Evolutionary conservation across 257 asterid genomes (phyloP).

Genomic region (Jasminum sambac): DNA sequence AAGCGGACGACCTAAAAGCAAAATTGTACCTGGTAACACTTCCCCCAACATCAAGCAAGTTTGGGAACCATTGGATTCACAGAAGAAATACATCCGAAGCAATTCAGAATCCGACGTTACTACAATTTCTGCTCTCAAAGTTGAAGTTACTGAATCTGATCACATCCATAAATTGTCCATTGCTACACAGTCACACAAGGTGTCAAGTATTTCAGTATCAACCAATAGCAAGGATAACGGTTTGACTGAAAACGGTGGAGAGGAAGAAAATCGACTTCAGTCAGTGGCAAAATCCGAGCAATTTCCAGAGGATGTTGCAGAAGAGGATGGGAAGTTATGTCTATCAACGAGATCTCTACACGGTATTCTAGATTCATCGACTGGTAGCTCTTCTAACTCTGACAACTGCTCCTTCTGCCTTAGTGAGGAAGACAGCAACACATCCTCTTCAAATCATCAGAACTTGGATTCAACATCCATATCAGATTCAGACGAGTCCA

Average conservation of each 20-base stretch:
- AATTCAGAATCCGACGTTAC: conserved; percentile 71
- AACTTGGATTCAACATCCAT: conserved; percentile 68
- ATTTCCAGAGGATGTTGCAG: conserved; percentile 41
- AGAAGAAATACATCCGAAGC: conserved; percentile 65
- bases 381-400: conserved; percentile 61
- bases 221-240: conserved; percentile 38
- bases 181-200: conserved; percentile 51
- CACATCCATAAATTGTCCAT: conserved; percentile 48
- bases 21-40: conserved; percentile 39
- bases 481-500: conserved; percentile 83
- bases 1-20: conserved; percentile 60
- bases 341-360: conserved; percentile 27
- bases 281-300: conserved; percentile 34
- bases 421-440: conserved; percentile 83
- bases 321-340: conserved; percentile 42
- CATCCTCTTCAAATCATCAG: conserved; percentile 50
- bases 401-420: conserved; percentile 83
- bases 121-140: conserved; percentile 48
- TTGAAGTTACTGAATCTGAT: conserved; percentile 55
- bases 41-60: conserved; percentile 60
- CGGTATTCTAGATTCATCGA: conserved; percentile 39
- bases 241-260: conserved; percentile 30
- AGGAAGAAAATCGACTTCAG: conserved; percentile 29
- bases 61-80: conserved; percentile 96
- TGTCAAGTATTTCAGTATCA: conserved; percentile 38